Conservation (phyloP, 495 filamentous ascomycete species). For the Trichoderma gamsii region DNA sequence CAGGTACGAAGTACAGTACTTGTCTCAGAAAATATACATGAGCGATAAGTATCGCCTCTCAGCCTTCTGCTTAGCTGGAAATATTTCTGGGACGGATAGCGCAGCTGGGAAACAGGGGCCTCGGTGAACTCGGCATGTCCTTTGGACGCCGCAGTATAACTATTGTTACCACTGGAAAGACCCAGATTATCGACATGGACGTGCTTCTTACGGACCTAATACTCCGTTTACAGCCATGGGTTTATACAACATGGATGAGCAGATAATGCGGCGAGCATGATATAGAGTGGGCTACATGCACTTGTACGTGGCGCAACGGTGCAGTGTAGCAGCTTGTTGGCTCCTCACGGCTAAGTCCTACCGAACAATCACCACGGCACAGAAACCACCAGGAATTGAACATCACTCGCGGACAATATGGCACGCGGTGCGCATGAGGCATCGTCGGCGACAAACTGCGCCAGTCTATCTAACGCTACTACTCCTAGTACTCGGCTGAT, state of each 20-base stretch:
- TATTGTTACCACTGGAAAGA: not conserved
- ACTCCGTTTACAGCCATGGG: not conserved
- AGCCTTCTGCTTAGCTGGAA: not conserved
- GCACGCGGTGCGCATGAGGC: not conserved
- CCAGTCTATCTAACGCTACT: not conserved
- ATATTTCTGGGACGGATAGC: not conserved
- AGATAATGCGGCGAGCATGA: not conserved
- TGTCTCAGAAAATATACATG: not conserved
- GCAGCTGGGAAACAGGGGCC: not conserved
- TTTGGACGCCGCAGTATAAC: not conserved
- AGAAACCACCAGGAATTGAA: not conserved
- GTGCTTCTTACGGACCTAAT: not conserved
- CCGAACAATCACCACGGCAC: not conserved
- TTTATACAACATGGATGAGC: not conserved
- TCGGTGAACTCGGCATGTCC: not conserved
- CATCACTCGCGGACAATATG: not conserved
- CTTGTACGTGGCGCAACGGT: not conserved
- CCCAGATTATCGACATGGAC: not conserved
- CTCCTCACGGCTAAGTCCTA: not conserved
- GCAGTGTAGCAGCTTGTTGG: not conserved
- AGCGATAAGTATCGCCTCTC: conserved; percentile 1
- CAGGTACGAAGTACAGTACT: not conserved
- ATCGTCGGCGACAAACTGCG: not conserved
- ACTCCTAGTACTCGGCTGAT: not conserved
- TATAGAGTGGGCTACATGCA: not conserved